phyloP scores from a whole-genome alignment of 2,329 filamentous ascomycete genomes.

The Neofusicoccum cordaticola region DNA sequence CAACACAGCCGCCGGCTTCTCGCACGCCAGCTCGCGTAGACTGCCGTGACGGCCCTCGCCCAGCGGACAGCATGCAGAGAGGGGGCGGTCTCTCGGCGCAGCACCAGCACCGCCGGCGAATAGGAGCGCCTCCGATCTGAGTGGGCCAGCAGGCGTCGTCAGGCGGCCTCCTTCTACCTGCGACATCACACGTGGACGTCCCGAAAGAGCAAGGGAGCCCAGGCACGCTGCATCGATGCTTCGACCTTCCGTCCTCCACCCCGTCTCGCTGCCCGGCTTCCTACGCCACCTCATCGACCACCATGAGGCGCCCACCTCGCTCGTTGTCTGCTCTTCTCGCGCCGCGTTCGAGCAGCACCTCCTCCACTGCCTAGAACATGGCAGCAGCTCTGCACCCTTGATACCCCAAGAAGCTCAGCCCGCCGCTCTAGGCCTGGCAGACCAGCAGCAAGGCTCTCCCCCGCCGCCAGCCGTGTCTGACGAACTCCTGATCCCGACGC shows the following conservation, averaged over 20 bases:
- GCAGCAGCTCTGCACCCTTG: constrained; percentile 26
- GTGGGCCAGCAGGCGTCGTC: neutral
- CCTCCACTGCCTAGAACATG: neutral
- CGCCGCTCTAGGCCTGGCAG: neutral
- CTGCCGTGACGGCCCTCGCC: neutral
- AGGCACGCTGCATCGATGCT: neutral
- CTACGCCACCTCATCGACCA: constrained; percentile 60
- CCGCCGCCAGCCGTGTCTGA: constrained; percentile 20
- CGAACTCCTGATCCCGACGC: constrained; percentile 58
- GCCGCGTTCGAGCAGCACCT: constrained; percentile 64
- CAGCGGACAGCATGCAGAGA: neutral
- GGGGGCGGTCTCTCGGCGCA: neutral
- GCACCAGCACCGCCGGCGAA: neutral
- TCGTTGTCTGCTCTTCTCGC: constrained; percentile 69
- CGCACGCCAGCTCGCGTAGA: neutral
- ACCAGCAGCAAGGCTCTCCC: neutral
- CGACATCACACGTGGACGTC: constrained; percentile 8
- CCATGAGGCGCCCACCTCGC: constrained; percentile 57
- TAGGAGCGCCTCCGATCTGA: neutral
- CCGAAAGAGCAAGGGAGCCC: neutral
- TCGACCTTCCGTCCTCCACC: constrained; percentile 27
- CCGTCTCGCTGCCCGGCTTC: constrained; percentile 48
- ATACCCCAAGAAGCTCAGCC: constrained; percentile 40
- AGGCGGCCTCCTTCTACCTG: constrained; percentile 9
- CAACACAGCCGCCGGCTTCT: neutral